Evolutionary conservation across 164 flowering plant genomes (phyloP).

Genomic region (Magnolia kwangsiensis): DNA sequence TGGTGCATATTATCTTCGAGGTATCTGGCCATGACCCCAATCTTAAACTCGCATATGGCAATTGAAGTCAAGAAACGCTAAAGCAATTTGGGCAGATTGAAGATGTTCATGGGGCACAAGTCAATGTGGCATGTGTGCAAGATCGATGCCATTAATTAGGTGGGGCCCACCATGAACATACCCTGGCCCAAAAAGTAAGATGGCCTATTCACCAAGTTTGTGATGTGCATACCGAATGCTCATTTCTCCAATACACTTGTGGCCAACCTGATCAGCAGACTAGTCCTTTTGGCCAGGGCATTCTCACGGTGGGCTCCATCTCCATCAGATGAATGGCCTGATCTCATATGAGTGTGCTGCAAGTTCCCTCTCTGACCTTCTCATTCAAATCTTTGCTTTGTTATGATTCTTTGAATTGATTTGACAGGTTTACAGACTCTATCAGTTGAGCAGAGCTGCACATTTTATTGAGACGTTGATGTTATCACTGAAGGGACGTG

Average conservation of each 20-base stretch:
- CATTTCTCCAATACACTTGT: neutral
- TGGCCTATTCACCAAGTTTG: too few relatives aligned
- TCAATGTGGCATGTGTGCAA: neutral
- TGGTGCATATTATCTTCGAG: conserved; percentile 89
- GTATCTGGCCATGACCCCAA: conserved; percentile 22
- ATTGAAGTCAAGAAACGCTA: neutral
- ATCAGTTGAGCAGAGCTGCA: conserved; percentile 68
- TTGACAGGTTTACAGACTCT: conserved; percentile 72
- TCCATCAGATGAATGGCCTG: neutral
- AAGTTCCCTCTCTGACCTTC: neutral
- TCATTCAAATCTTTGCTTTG: neutral
- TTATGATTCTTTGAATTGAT: conserved; percentile 8
- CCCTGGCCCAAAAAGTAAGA: neutral
- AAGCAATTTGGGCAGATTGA: neutral
- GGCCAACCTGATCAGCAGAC: neutral
- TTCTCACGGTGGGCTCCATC: neutral
- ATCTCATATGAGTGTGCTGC: neutral
- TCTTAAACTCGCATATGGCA: neutral
- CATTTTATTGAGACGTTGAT: conserved; percentile 58
- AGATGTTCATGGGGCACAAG: neutral
- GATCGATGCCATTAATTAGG: neutral
- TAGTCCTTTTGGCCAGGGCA: neutral
- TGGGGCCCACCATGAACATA: neutral
- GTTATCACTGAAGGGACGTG: conserved; percentile 42
- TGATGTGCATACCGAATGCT: neutral